phyloP scores from a whole-genome alignment of 2,329 filamentous ascomycete genomes.

The Botrytis hyacinthi region DNA sequence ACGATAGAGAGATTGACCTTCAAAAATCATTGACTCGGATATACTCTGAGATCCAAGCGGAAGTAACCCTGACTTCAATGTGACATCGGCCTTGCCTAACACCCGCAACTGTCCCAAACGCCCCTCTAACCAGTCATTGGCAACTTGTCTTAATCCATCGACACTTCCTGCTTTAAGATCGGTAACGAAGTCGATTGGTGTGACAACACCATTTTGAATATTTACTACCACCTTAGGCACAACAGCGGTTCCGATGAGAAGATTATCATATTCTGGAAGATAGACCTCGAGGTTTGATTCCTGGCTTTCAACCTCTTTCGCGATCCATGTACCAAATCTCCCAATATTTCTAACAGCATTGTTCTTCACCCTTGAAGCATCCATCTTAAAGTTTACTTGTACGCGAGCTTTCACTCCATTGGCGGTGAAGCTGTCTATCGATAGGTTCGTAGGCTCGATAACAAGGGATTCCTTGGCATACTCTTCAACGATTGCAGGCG shows the following conservation, averaged over 20 bases:
- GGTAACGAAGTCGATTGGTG: slow-evolving; percentile 73
- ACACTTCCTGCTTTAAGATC: slow-evolving; percentile 74
- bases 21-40: slow-evolving; percentile 71
- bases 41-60: slow-evolving; percentile 75
- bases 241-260: slow-evolving; percentile 72
- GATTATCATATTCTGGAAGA: slow-evolving; percentile 77
- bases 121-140: slow-evolving; percentile 85
- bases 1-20: slow-evolving; percentile 75
- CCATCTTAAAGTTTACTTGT: slow-evolving; percentile 77
- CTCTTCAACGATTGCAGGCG: slow-evolving; percentile 75
- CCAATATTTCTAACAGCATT: slow-evolving; percentile 73
- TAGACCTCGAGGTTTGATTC: slow-evolving; percentile 72
- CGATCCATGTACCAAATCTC: slow-evolving; percentile 75
- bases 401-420: slow-evolving; percentile 77
- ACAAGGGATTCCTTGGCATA: slow-evolving; percentile 83
- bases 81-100: slow-evolving; percentile 69
- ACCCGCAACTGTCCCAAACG: slow-evolving; percentile 69
- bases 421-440: slow-evolving; percentile 79
- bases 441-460: slow-evolving; percentile 78
- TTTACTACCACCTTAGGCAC: slow-evolving; percentile 74
- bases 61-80: slow-evolving; percentile 75
- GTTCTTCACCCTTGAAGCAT: slow-evolving; percentile 72
- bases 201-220: slow-evolving; percentile 75
- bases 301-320: slow-evolving; percentile 70
- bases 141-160: slow-evolving; percentile 73